A percentile compares a stretch with the other conserved stretches of the same genome.
Evolutionary conservation across 495 filamentous ascomycete species (phyloP).

Genomic region (Lasiosphaeria miniovina): DNA sequence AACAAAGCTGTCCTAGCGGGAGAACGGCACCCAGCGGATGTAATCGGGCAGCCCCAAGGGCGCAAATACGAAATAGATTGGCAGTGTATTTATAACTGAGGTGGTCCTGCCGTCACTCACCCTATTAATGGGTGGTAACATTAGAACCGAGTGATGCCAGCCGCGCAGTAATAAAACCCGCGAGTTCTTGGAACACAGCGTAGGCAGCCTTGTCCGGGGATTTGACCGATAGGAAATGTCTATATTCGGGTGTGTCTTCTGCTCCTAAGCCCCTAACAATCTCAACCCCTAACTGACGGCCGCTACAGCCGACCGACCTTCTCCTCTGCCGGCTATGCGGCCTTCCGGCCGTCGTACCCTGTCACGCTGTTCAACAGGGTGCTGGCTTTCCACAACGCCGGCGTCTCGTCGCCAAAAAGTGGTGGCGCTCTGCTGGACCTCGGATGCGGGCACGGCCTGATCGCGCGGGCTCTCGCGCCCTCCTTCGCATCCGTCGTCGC

Average conservation of each 20-base stretch:
- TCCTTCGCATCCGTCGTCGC: constrained; percentile 50
- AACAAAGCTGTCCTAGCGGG: too few species aligned
- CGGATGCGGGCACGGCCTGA: constrained; percentile 58
- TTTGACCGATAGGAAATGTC: constrained; percentile 6
- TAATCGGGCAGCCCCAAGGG: too few species aligned
- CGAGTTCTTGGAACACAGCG: too few species aligned
- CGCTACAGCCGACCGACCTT: constrained; percentile 32
- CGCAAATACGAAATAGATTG: too few species aligned
- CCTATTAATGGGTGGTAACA: too few species aligned
- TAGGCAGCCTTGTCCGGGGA: background rate
- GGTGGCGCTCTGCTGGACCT: constrained; percentile 52
- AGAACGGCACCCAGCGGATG: background rate
- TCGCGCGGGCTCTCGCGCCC: constrained; percentile 51
- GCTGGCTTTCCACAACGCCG: constrained; percentile 49
- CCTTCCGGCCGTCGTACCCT: constrained; percentile 64
- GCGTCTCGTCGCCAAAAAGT: constrained; percentile 12
- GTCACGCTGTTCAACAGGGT: constrained; percentile 50
- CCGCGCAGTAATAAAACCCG: too few species aligned
- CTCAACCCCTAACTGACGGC: background rate
- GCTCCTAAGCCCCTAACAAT: background rate
- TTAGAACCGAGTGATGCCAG: too few species aligned
- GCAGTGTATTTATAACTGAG: too few species aligned
- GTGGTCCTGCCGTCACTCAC: background rate
- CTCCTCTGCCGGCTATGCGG: constrained; percentile 54
- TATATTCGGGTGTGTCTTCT: constrained; percentile 18